Evolutionary conservation across 1,284 basidiomycete species (phyloP).

Genomic region (Microbotryomycetes sp.): DNA sequence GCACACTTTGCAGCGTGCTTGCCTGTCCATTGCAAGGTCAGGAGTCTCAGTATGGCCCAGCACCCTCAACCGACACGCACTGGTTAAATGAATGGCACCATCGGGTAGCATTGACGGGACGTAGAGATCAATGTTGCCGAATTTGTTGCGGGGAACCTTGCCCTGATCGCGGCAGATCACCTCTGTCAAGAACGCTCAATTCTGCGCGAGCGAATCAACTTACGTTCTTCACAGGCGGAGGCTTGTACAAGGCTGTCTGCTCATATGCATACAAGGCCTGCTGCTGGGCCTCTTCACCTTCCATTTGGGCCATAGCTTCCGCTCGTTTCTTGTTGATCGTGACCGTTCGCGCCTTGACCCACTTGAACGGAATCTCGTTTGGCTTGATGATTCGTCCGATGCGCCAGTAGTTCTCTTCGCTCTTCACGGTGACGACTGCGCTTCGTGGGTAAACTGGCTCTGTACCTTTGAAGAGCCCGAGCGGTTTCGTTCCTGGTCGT

Average conservation of each 20-base stretch:
- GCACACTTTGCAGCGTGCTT: slow-evolving; percentile 85
- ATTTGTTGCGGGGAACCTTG: slow-evolving; percentile 85
- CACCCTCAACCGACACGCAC: slow-evolving; percentile 48
- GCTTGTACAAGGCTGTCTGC: slow-evolving; percentile 77
- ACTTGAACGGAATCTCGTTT: slow-evolving; percentile 79
- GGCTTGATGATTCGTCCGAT: slow-evolving; percentile 66
- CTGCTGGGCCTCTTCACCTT: slow-evolving; percentile 51
- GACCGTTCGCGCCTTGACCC: slow-evolving; percentile 75
- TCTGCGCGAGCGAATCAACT: slow-evolving; percentile 37
- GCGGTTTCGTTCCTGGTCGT: slow-evolving; percentile 63
- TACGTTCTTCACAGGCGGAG: slow-evolving; percentile 74
- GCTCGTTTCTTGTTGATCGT: slow-evolving; percentile 77
- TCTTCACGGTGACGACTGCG: slow-evolving; percentile 74
- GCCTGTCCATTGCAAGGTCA: slow-evolving; percentile 47
- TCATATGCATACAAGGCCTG: slow-evolving; percentile 78
- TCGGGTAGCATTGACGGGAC: slow-evolving; percentile 87
- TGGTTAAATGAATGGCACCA: slow-evolving; percentile 80
- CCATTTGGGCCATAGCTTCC: slow-evolving; percentile 61
- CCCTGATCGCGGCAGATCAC: slow-evolving; percentile 52
- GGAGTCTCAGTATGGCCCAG: too few species aligned
- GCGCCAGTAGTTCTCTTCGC: slow-evolving; percentile 92
- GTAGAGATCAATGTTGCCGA: slow-evolving; percentile 96
- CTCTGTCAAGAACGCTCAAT: neutral
- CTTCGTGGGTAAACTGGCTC: slow-evolving; percentile 85
- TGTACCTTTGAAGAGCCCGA: slow-evolving; percentile 79